These are phyloP conservation scores for Colletotrichum sp. DNA, from an alignment of 2,329 filamentous ascomycete species.

Conservation along the genomic window DNA sequence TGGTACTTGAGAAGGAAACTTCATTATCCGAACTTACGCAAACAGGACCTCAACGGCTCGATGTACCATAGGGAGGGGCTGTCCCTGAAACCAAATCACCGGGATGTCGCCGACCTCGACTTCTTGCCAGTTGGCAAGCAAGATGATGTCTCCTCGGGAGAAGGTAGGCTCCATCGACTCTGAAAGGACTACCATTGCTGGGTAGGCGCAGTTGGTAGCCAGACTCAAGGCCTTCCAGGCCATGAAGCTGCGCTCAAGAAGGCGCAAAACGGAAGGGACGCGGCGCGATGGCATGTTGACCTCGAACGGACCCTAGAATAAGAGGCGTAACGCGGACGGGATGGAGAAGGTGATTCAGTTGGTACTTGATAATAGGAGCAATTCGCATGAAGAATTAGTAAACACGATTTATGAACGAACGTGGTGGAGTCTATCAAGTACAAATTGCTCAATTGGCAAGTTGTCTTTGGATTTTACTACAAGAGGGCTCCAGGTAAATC, in stretches of 20 bases:
- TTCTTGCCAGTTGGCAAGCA: background rate
- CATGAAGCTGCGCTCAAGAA: background rate
- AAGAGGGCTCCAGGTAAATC: background rate
- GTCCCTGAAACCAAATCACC: background rate
- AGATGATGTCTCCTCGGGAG: background rate
- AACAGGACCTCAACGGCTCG: background rate
- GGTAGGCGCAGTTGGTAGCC: background rate
- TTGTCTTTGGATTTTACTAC: background rate
- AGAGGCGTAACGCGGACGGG: background rate
- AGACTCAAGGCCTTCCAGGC: background rate
- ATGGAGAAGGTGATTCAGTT: background rate
- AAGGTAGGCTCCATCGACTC: background rate
- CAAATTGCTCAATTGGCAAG: background rate
- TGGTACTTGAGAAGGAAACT: accelerated
- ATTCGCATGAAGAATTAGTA: background rate
- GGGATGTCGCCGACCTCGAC: background rate
- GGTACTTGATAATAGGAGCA: background rate
- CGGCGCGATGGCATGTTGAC: background rate
- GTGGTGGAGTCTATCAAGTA: background rate
- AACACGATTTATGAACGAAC: background rate
- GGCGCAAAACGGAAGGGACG: background rate
- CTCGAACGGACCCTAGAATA: background rate
- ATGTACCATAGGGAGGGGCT: background rate
- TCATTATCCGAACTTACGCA: background rate
- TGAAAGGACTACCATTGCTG: background rate